These are phyloP conservation scores for Rhizopus sp. DNA, from an alignment of 371 early-diverging fungal genomes.

Conservation along the genomic window DNA sequence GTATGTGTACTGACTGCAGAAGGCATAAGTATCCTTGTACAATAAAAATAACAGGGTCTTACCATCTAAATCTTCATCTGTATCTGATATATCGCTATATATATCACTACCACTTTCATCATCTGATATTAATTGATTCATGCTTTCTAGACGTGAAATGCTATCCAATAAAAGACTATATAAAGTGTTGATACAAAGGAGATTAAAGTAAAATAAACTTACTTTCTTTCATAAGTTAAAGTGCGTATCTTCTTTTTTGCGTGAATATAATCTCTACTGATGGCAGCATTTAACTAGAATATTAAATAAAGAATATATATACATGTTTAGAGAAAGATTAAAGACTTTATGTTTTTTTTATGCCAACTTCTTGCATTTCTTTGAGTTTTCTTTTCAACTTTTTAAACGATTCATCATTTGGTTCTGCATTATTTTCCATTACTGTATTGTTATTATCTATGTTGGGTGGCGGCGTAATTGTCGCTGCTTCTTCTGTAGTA, in stretches of 20 bases:
- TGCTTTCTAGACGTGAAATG: constrained; percentile 33
- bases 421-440: not conserved
- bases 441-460: not conserved
- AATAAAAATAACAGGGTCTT: not conserved
- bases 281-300: constrained; percentile 3
- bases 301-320: too few species aligned
- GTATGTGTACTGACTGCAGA: not conserved
- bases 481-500: not conserved
- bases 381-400: constrained; percentile 50
- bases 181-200: not conserved
- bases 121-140: constrained; percentile 5
- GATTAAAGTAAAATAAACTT: constrained; percentile 1
- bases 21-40: not conserved
- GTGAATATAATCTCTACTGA: constrained; percentile 22
- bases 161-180: constrained; percentile 50
- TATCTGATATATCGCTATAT: constrained; percentile 30
- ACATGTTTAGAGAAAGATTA: constrained; percentile 4
- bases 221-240: constrained; percentile 34
- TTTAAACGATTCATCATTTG: not conserved
- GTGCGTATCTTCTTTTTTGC: constrained; percentile 32
- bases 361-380: constrained; percentile 47
- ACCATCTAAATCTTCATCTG: constrained; percentile 30
- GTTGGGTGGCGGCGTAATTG: not conserved
- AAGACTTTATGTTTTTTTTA: not conserved
- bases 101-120: constrained; percentile 47